A percentile compares a stretch with the other conserved stretches of the same genome.
These are phyloP conservation scores for Dianthus caryophyllus DNA, from an alignment of 148 eudicot genomes.

Conservation along the genomic window DNA sequence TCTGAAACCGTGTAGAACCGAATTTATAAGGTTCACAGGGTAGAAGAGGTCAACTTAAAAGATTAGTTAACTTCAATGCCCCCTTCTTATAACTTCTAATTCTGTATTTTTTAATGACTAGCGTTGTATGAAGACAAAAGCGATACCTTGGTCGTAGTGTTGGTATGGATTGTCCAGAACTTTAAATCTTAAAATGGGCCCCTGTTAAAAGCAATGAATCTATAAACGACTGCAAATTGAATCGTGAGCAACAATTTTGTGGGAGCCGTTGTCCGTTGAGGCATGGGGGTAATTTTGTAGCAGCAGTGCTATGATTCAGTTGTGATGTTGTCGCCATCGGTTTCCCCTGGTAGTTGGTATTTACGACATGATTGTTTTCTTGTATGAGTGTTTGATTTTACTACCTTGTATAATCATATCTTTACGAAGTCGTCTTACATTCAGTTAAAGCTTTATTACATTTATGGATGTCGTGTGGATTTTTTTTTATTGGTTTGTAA, in stretches of 20 bases:
- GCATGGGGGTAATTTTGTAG: too few relatives aligned
- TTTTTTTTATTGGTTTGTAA: not conserved
- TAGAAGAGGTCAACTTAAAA: not conserved
- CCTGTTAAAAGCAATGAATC: not conserved
- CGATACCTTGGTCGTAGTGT: not conserved
- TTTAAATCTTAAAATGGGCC: not conserved
- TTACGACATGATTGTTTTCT: not conserved
- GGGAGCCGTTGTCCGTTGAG: too few relatives aligned
- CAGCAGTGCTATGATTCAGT: too few relatives aligned
- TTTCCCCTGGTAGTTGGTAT: too few relatives aligned
- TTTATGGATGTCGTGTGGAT: slow-evolving; percentile 6
- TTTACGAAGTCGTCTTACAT: not conserved
- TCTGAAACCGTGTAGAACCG: not conserved
- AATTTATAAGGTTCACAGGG: not conserved
- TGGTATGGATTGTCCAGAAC: not conserved
- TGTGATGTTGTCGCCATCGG: too few relatives aligned
- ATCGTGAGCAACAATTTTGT: too few relatives aligned
- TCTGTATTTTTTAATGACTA: not conserved
- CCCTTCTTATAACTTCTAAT: not conserved
- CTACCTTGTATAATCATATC: too few relatives aligned
- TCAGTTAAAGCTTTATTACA: slow-evolving; percentile 21
- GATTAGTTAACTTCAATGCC: not conserved
- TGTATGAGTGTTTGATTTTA: not conserved
- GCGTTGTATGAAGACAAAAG: not conserved
- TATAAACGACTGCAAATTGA: not conserved